Percentiles rank a stretch among this genome's conserved stretches.
Evolutionary conservation across 257 asterid genomes (phyloP).

Genomic region (Galeopsis tetrahit): DNA sequence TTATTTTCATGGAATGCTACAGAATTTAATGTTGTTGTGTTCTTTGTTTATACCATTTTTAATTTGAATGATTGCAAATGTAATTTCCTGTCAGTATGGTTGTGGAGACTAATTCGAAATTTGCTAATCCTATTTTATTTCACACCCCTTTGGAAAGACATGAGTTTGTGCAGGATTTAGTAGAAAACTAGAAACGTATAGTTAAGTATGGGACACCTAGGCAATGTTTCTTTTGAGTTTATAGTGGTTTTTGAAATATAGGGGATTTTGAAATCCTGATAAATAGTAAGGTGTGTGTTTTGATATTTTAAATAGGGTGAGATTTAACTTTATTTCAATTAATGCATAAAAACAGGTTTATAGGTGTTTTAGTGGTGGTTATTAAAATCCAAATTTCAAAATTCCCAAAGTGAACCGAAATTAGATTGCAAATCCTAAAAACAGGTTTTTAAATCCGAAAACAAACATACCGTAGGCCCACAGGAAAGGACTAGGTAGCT

Average conservation of each 20-base stretch:
- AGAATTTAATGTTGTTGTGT: background rate
- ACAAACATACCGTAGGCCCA: background rate
- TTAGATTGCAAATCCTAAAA: too few species aligned
- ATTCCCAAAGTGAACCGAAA: too few species aligned
- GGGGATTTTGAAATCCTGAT: too few species aligned
- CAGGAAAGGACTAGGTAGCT: background rate
- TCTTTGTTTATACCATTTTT: background rate
- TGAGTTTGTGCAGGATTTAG: constrained; percentile 14
- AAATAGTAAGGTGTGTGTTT: too few species aligned
- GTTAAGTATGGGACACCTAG: background rate
- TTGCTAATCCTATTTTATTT: background rate
- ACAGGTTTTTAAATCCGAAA: too few species aligned
- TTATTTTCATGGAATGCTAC: constrained; percentile 9
- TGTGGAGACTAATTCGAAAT: constrained; percentile 1
- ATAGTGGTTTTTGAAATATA: too few species aligned
- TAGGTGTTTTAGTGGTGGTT: too few species aligned
- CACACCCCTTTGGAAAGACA: background rate
- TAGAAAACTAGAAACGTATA: background rate
- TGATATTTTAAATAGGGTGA: too few species aligned
- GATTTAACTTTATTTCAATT: too few species aligned
- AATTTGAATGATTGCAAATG: background rate
- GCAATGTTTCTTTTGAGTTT: too few species aligned
- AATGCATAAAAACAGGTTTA: too few species aligned
- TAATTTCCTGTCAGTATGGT: background rate
- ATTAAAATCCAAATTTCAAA: too few species aligned